Evolutionary conservation across 1,284 basidiomycete species (phyloP).

Genomic region (Lentinula novae-zelandiae): DNA sequence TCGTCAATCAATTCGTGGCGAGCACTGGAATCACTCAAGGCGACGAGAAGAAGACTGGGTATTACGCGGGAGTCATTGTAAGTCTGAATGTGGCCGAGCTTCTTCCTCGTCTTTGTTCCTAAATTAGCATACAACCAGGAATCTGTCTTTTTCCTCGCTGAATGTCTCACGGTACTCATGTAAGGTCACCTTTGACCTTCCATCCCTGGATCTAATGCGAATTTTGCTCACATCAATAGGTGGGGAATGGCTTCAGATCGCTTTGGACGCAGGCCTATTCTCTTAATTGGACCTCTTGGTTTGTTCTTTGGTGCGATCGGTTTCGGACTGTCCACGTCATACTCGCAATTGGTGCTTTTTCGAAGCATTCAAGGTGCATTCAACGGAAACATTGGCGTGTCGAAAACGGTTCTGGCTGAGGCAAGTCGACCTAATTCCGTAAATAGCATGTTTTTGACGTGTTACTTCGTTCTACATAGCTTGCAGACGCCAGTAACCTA

Average conservation of each 20-base stretch:
- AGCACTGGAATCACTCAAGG: conserved; percentile 43
- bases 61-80: conserved; percentile 47
- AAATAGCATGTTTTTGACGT: neutral
- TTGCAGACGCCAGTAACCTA: conserved; percentile 41
- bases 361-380: conserved; percentile 40
- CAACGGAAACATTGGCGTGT: conserved; percentile 41
- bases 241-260: conserved; percentile 38
- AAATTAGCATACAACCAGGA: conserved; percentile 25
- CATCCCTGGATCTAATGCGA: neutral
- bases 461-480: neutral
- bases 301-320: conserved; percentile 35
- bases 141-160: conserved; percentile 39
- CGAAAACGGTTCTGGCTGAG: conserved; percentile 33
- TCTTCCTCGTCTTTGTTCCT: neutral
- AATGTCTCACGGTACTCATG: conserved; percentile 25
- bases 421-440: conserved; percentile 15
- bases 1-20: conserved; percentile 44
- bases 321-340: conserved; percentile 40
- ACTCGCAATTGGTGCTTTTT: conserved; percentile 34
- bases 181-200: conserved; percentile 33
- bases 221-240: neutral
- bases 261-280: conserved; percentile 40
- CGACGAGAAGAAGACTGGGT: conserved; percentile 42
- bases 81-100: conserved; percentile 7
- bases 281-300: conserved; percentile 41